phyloP scores from a whole-genome alignment of 225 moss, liverwort and hornwort genomes.

The Rhytidiadelphus loreus region DNA sequence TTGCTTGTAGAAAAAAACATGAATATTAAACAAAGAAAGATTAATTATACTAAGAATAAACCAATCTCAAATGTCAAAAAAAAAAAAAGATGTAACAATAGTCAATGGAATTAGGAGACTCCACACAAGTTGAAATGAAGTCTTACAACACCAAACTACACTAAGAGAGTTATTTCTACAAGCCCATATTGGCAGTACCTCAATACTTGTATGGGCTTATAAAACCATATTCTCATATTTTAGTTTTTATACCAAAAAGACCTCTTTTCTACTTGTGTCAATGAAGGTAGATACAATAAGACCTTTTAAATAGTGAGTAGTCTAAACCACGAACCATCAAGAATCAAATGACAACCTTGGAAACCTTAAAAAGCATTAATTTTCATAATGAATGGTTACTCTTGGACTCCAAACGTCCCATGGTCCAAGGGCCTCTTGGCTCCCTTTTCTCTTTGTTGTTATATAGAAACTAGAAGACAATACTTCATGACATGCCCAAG shows the following conservation, averaged over 20 bases:
- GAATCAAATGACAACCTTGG: background rate
- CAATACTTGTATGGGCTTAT: no score
- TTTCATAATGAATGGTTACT: background rate
- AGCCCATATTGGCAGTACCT: rapidly evolving
- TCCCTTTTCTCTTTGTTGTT: no score
- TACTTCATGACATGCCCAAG: background rate
- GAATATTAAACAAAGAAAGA: no score
- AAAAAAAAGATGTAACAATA: background rate
- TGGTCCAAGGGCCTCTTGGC: background rate
- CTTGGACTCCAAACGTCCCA: background rate
- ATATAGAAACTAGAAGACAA: background rate
- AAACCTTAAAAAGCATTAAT: background rate
- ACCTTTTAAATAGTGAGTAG: background rate
- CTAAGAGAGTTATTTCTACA: background rate
- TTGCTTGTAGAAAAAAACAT: no score
- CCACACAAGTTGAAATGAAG: background rate
- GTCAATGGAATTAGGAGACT: rapidly evolving
- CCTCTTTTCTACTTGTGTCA: background rate
- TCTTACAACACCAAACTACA: rapidly evolving
- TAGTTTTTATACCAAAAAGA: rapidly evolving
- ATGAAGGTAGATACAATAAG: background rate
- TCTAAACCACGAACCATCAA: background rate
- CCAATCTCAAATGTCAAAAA: background rate
- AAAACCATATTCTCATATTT: background rate
- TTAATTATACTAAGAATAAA: no score